A percentile compares a stretch with the other conserved stretches of the same genome.
phyloP scores from a whole-genome alignment of 2,329 filamentous ascomycete genomes.

The Clarireedia hainanense region DNA sequence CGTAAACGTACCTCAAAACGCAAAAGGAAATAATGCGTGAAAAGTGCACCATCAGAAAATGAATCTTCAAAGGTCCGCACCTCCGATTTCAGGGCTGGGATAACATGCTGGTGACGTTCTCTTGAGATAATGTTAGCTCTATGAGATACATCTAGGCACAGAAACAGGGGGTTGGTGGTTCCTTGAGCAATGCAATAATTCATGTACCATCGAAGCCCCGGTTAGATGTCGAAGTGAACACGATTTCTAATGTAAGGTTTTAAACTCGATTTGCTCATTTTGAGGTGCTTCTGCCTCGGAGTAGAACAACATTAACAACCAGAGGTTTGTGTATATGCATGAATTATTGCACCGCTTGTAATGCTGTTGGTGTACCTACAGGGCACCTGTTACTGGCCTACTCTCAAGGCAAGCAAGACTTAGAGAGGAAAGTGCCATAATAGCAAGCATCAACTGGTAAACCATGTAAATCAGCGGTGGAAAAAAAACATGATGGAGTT shows the following conservation, averaged over 20 bases:
- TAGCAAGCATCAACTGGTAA: slow-evolving; percentile 1
- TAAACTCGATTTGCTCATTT: too few relatives aligned
- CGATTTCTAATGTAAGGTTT: background rate
- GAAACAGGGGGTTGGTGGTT: too few relatives aligned
- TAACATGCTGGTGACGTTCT: slow-evolving; percentile 46
- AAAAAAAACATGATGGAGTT: background rate
- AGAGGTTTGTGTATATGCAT: slow-evolving; percentile 36
- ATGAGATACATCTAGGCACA: too few relatives aligned
- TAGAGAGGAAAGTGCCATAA: slow-evolving; percentile 1
- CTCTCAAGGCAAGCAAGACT: slow-evolving; percentile 5
- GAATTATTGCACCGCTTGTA: slow-evolving; percentile 34
- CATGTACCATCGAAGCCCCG: background rate
- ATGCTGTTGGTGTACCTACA: background rate
- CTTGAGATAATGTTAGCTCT: slow-evolving; percentile 40
- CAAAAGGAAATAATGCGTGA: slow-evolving; percentile 48
- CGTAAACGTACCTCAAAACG: slow-evolving; percentile 42
- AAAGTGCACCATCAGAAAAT: slow-evolving; percentile 47
- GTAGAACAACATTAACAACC: slow-evolving; percentile 42
- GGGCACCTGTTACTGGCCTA: slow-evolving; percentile 3
- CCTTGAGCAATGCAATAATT: too few relatives aligned
- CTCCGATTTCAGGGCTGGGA: slow-evolving; percentile 38
- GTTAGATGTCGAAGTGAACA: background rate
- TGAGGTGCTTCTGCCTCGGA: slow-evolving; percentile 13
- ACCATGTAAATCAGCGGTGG: background rate
- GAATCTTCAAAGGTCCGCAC: slow-evolving; percentile 40